Conservation (phyloP, 2,329 filamentous ascomycete species). For the Colletotrichum sp. region DNA sequence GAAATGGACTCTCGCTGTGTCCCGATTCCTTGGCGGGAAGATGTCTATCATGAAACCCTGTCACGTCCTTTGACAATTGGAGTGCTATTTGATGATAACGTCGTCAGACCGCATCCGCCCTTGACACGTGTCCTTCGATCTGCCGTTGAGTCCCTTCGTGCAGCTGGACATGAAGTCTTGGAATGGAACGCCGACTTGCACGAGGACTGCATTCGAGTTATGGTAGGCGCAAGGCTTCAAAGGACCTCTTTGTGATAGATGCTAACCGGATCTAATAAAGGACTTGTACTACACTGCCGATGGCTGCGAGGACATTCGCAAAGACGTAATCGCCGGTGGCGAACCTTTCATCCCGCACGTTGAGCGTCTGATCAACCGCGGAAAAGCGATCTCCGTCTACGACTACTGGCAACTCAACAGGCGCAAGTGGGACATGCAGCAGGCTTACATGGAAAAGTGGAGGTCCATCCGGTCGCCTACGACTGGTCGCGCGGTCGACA, state of each 20-base stretch:
- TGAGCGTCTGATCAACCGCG: conserved; percentile 57
- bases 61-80: conserved; percentile 53
- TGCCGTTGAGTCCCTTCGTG: conserved; percentile 39
- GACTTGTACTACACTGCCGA: conserved; percentile 68
- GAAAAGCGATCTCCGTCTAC: conserved; percentile 62
- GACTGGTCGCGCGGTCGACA: conserved; percentile 55
- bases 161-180: conserved; percentile 59
- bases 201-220: conserved; percentile 58
- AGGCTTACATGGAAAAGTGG: conserved; percentile 60
- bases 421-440: conserved; percentile 51
- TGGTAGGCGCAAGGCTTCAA: conserved; percentile 38
- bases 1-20: conserved; percentile 56
- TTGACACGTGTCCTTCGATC: conserved; percentile 48
- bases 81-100: conserved; percentile 55
- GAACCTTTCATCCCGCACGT: conserved; percentile 67
- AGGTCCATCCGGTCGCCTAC: conserved; percentile 43
- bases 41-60: conserved; percentile 42
- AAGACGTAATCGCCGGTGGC: conserved; percentile 57
- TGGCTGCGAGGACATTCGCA: conserved; percentile 66
- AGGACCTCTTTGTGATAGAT: background rate
- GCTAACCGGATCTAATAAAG: conserved; percentile 27
- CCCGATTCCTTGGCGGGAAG: conserved; percentile 59
- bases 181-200: conserved; percentile 58
- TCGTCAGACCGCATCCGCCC: conserved; percentile 61
- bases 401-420: conserved; percentile 73